These are phyloP conservation scores for Coriaria nepalensis DNA, from an alignment of 306 rosid species.

Conservation along the genomic window DNA sequence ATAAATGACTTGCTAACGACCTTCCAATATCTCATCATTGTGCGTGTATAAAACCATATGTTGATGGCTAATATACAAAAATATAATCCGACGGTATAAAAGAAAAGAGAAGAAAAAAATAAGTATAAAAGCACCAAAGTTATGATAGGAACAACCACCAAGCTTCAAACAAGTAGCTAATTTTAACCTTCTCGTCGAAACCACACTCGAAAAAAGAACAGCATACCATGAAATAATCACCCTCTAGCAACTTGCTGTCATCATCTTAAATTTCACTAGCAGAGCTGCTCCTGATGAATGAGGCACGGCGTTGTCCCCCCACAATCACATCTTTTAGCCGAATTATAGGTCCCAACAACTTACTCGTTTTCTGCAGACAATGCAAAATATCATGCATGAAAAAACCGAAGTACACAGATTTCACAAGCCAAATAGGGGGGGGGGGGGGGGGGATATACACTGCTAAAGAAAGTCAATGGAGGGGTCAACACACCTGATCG, in stretches of 20 bases:
- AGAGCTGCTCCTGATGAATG: constrained; percentile 49
- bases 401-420: background rate
- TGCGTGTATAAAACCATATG: too few relatives aligned
- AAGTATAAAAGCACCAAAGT: too few relatives aligned
- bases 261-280: constrained; percentile 43
- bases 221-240: background rate
- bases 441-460: background rate
- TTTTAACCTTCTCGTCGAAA: constrained; percentile 8
- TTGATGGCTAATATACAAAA: too few relatives aligned
- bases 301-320: constrained; percentile 62
- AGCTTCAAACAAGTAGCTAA: background rate
- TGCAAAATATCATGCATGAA: constrained; percentile 10
- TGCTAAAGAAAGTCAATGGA: background rate
- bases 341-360: constrained; percentile 52
- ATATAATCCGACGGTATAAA: too few relatives aligned
- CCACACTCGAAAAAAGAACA: too few relatives aligned
- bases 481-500: constrained; percentile 34
- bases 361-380: constrained; percentile 40
- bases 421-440: background rate
- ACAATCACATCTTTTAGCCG: constrained; percentile 78
- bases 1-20: too few relatives aligned
- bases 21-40: too few relatives aligned
- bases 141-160: background rate
- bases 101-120: too few relatives aligned
- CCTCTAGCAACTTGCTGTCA: constrained; percentile 36